These are phyloP conservation scores for Olyra latifolia DNA, from an alignment of 176 grass and related monocot species.

Conservation along the genomic window DNA sequence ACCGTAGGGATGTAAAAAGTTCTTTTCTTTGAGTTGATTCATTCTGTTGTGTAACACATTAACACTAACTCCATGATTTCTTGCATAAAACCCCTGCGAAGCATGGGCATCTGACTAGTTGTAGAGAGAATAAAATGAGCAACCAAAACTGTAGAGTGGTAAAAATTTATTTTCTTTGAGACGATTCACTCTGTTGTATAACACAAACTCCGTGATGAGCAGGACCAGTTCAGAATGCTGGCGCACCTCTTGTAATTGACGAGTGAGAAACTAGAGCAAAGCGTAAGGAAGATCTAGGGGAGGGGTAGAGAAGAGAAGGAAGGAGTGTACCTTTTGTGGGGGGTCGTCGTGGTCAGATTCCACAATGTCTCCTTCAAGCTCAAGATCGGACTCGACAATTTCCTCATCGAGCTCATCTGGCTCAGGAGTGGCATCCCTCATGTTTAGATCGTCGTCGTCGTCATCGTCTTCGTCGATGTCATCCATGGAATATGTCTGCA, in stretches of 20 bases:
- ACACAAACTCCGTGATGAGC: not conserved
- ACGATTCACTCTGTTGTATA: not conserved
- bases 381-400: slow-evolving; percentile 88
- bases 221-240: not conserved
- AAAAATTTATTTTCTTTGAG: no score
- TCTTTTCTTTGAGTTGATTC: not conserved
- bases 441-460: slow-evolving; percentile 39
- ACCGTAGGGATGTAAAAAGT: not conserved
- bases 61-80: not conserved
- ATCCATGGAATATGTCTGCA: slow-evolving; percentile 62
- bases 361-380: slow-evolving; percentile 80
- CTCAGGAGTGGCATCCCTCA: slow-evolving; percentile 58
- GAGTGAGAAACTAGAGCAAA: not conserved
- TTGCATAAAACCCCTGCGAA: no score
- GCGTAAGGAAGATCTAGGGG: not conserved
- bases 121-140: not conserved
- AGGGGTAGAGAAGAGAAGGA: not conserved
- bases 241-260: not conserved
- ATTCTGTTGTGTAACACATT: not conserved
- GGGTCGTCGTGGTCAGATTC: slow-evolving; percentile 82
- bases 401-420: slow-evolving; percentile 91
- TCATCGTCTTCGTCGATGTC: slow-evolving; percentile 64
- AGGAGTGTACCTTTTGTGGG: slow-evolving; percentile 65
- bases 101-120: no score
- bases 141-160: no score